Evolutionary conservation across 2,329 filamentous ascomycete genomes (phyloP).

Genomic region (Claviceps maximensis): DNA sequence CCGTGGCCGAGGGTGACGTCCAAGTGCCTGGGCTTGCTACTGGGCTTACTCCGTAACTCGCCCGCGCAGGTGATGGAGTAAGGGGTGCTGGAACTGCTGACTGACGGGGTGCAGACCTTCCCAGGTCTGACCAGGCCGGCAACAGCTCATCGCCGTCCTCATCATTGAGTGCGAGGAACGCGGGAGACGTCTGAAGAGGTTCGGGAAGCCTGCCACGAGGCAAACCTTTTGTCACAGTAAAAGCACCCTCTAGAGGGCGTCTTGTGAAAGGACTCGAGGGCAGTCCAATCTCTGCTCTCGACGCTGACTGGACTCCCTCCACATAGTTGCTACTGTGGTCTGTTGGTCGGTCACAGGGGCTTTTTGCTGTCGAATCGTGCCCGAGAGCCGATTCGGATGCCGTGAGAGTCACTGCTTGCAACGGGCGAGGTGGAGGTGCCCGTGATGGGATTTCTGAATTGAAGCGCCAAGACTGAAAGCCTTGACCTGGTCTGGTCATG

Average conservation of each 20-base stretch:
- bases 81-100: constrained; percentile 24
- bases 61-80: constrained; percentile 11
- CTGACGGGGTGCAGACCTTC: constrained; percentile 15
- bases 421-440: constrained; percentile 11
- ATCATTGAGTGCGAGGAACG: neutral
- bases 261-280: constrained; percentile 16
- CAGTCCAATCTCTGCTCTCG: constrained; percentile 5
- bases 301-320: constrained; percentile 3
- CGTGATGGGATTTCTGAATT: constrained; percentile 11
- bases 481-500: neutral
- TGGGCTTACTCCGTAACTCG: neutral
- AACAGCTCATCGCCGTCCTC: neutral
- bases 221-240: constrained; percentile 21
- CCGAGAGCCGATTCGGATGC: constrained; percentile 9
- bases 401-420: constrained; percentile 10
- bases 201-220: constrained; percentile 20
- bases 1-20: constrained; percentile 15
- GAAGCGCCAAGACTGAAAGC: constrained; percentile 14
- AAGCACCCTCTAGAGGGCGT: constrained; percentile 19
- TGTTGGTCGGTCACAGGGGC: constrained; percentile 12
- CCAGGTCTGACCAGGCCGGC: constrained; percentile 12
- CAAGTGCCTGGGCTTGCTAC: constrained; percentile 8
- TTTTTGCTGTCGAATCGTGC: constrained; percentile 7
- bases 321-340: constrained; percentile 6
- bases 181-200: constrained; percentile 7